These are phyloP conservation scores for Suillus occidentalis DNA, from an alignment of 768 basidiomycete species.

Conservation along the genomic window DNA sequence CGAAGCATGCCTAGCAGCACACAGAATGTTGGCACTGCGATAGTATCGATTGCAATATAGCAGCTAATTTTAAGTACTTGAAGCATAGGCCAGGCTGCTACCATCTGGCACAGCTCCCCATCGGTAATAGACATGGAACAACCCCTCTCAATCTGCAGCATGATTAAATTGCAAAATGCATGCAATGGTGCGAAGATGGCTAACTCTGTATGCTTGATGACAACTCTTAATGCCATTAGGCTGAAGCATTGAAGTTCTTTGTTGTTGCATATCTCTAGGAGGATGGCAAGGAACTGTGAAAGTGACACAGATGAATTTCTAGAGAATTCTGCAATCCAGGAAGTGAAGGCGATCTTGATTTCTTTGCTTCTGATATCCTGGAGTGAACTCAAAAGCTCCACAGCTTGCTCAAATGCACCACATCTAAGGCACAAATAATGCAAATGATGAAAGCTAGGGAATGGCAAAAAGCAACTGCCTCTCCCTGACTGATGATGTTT, in stretches of 20 bases:
- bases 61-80: too few species aligned
- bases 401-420: not conserved
- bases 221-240: not conserved
- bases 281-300: not conserved
- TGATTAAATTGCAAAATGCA: not conserved
- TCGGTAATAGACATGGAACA: not conserved
- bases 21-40: not conserved
- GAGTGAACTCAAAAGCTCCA: not conserved
- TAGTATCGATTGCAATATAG: too few species aligned
- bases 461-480: not conserved
- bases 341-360: not conserved
- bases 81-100: too few species aligned
- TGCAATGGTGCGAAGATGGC: not conserved
- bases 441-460: not conserved
- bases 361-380: not conserved
- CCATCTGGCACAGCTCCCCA: too few species aligned
- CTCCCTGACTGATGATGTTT: not conserved
- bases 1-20: not conserved
- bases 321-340: not conserved
- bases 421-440: not conserved
- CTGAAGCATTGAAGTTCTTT: not conserved
- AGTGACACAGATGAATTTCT: not conserved
- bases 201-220: not conserved
- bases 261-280: not conserved
- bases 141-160: slow-evolving; percentile 13